Evolutionary conservation across 306 rosid species (phyloP).

Genomic region (Mucuna pruriens): DNA sequence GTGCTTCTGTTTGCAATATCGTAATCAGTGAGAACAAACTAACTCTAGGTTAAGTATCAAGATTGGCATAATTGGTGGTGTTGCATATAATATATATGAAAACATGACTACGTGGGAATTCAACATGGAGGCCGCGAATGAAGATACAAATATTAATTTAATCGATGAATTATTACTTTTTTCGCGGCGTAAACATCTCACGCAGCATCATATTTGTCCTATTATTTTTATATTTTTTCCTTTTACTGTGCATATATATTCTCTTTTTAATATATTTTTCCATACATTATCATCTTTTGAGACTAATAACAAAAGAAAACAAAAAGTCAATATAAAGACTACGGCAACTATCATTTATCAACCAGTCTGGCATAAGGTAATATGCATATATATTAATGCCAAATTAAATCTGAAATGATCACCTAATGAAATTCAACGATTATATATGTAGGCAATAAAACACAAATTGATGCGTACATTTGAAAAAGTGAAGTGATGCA

Average conservation of each 20-base stretch:
- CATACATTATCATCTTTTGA: too few relatives aligned
- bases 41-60: too few relatives aligned
- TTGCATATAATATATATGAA: conserved; percentile 12
- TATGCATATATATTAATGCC: too few relatives aligned
- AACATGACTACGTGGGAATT: conserved; percentile 4
- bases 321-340: too few relatives aligned
- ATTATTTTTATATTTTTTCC: neutral
- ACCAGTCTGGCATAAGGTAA: too few relatives aligned
- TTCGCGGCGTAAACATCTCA: neutral
- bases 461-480: neutral
- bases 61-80: conserved; percentile 21
- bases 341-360: too few relatives aligned
- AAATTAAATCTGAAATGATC: neutral
- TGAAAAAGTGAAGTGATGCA: neutral
- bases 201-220: neutral
- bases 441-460: neutral
- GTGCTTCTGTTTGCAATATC: too few relatives aligned
- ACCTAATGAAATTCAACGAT: conserved; percentile 3
- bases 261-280: neutral
- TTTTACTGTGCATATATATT: neutral
- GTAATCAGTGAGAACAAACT: too few relatives aligned
- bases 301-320: too few relatives aligned
- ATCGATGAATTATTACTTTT: neutral
- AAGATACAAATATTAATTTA: neutral
- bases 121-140: neutral